Base-by-base conservation (phyloP, 768 basidiomycete species). In the Sporobolomyces roseus region DNA sequence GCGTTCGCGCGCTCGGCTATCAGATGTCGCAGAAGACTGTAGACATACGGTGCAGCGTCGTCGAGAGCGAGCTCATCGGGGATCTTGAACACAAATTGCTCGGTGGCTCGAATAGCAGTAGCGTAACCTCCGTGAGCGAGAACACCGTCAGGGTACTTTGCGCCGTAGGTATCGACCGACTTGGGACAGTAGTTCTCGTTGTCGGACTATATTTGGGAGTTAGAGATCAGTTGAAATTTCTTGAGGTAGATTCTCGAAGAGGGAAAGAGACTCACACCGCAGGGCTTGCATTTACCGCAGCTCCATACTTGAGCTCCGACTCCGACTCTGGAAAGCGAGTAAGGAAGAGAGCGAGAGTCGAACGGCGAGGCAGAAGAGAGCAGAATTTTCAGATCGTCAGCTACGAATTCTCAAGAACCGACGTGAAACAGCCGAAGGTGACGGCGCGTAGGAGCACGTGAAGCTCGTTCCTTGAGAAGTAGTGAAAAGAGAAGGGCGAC, bases 21-120 rank as follows among this genome's bases (percentile, higher is more conserved):
- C n/a, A n/a, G n/a, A n/a, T n/a, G n/a, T n/a, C n/a, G n/a, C n/a
- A n/a, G n/a, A n/a, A n/a, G n/a, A n/a, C n/a, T n/a, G n/a, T n/a
- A n/a, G n/a, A n/a, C 68, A 29, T 9, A 70, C 67, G 74, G 48
- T 0, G 63, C 71, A 23, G 78, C 79, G 35, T 78, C 70, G 55
- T 76, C 77, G 16, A 77, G 75, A 25, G 63, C 68, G 58, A 80
- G 46, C 0, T 33, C 71, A 5, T 79, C 77, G 29, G 80, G 80
- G 46, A 80, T 75, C 48, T 75, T 54, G 69, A 80, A 79, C 33
- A 78, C 78, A 61, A 78, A 80, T 63, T 74, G 68, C 62, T 78
- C 71, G 43, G 72, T 61, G 10, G 69, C 68, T 2, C 80, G 71
- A 54, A 80, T 77, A 6, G 58, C 66, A 25, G 75, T 75, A 19